Base-by-base conservation (phyloP, 139 green algal genomes). In the Chlamydomonas urium region DNA sequence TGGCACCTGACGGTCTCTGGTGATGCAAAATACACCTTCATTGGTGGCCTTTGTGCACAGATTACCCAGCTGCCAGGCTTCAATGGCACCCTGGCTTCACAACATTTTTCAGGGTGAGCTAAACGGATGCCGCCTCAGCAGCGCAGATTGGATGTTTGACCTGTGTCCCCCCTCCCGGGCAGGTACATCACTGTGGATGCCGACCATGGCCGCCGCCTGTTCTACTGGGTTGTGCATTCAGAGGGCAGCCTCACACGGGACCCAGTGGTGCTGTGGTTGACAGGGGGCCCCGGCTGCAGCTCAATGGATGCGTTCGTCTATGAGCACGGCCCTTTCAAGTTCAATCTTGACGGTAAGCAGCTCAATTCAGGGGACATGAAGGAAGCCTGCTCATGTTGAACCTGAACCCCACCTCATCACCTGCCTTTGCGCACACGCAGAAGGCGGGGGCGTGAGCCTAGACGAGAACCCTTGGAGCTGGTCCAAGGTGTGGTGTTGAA, bases 271-370 rank as follows among this genome's bases (percentile, higher is more conserved):
- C 62, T 87, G 57, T 87, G 81, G 80, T 65, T 86, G 45, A 86
- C 80, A 2, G 80, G 80, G 19, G 77, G 77, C 0, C 71, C 76
- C 1, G 76, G 76, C 33, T 88, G 82, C 78, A 81, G 66, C 65
- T 81, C 73, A 36, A 60, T 88, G 67, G 80, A 86, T 45, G 87
- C 85, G 6, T 84, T 90, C 68, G 76, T 90, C 0, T 85, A 90
- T 23, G 88, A 92, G 74, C 79, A 92, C 37, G 86, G 88, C 0
- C 86, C 88, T 8, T 90, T 90, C 75, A 75, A 28, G 4, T 84
- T 71, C 29, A 69, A 10, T 42, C 19, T 38, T 50, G 36, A 50
- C 19, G 31, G 61, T 50, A 21, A n/a, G n/a, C n/a, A n/a, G n/a
- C n/a, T n/a, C n/a, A n/a, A n/a, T n/a, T n/a, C n/a, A n/a, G n/a